Conservation (phyloP, 2,329 filamentous ascomycete species). For the Colletotrichum sansevieriae region DNA sequence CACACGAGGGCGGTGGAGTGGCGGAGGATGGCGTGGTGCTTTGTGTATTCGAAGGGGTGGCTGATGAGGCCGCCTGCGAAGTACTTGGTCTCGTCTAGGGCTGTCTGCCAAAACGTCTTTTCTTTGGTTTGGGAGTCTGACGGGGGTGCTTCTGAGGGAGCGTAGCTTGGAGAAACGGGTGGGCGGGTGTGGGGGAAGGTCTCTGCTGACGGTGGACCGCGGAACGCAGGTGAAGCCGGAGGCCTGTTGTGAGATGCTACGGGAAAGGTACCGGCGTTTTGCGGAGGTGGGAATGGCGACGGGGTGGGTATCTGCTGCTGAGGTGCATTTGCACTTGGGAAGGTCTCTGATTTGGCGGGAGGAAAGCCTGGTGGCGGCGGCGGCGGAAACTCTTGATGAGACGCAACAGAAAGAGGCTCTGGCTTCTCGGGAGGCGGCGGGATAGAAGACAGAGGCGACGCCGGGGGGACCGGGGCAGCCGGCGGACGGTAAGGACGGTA, state of each 20-base stretch:
- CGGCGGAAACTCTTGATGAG: background rate
- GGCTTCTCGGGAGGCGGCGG: background rate
- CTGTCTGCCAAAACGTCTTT: constrained; percentile 58
- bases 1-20: constrained; percentile 75
- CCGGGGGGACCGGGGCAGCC: background rate
- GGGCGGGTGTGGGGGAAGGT: constrained; percentile 22
- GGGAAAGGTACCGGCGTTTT: background rate
- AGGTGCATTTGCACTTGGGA: background rate
- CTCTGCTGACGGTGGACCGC: constrained; percentile 2
- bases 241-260: background rate
- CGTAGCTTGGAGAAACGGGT: background rate
- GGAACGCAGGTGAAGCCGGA: background rate
- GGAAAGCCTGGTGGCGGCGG: background rate
- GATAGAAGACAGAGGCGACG: background rate
- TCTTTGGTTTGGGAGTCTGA: constrained; percentile 26
- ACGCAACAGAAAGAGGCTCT: background rate
- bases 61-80: constrained; percentile 75
- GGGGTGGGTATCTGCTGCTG: background rate
- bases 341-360: background rate
- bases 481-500: constrained; percentile 20
- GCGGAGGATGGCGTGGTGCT: constrained; percentile 75
- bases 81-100: constrained; percentile 71
- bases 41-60: constrained; percentile 74
- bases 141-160: constrained; percentile 6
- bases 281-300: background rate